Evolutionary conservation across 768 basidiomycete species (phyloP).

Genomic region (Boletus rubroflammeus): DNA sequence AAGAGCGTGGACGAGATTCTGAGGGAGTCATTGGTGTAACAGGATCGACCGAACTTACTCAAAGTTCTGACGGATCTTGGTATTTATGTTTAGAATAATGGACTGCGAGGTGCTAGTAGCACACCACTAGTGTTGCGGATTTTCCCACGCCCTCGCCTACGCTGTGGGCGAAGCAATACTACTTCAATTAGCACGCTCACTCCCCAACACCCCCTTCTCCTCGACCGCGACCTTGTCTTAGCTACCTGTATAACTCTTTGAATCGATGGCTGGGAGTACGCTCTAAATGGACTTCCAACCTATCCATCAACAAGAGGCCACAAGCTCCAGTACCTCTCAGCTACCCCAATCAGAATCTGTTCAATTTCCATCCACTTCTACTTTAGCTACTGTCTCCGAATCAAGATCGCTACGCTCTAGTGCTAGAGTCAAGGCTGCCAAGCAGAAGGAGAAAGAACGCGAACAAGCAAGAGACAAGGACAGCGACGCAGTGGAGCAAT

Average conservation of each 20-base stretch:
- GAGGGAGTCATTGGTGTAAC: constrained; percentile 30
- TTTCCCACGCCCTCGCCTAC: constrained; percentile 33
- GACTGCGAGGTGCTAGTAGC: background rate
- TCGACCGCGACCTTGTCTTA: constrained; percentile 24
- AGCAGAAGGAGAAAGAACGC: constrained; percentile 59
- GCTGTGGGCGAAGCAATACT: constrained; percentile 21
- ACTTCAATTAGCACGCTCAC: constrained; percentile 24
- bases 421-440: constrained; percentile 72
- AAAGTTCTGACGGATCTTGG: background rate
- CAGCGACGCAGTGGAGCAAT: constrained; percentile 44
- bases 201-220: constrained; percentile 15
- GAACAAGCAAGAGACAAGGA: constrained; percentile 54
- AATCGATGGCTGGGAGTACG: constrained; percentile 85
- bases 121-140: constrained; percentile 3
- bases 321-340: constrained; percentile 50
- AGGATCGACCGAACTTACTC: background rate
- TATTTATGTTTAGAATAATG: background rate
- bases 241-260: constrained; percentile 18
- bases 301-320: constrained; percentile 67
- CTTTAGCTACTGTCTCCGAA: constrained; percentile 41
- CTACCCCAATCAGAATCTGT: constrained; percentile 39
- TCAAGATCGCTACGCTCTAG: constrained; percentile 65
- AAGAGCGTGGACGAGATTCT: constrained; percentile 63
- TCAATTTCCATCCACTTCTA: constrained; percentile 35
- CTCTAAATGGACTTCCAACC: constrained; percentile 91